Evolutionary conservation across 2,329 filamentous ascomycete species (phyloP), one percentile per base, ranked within the genome.

Genomic region (Paraconiothyrium sp.): DNA sequence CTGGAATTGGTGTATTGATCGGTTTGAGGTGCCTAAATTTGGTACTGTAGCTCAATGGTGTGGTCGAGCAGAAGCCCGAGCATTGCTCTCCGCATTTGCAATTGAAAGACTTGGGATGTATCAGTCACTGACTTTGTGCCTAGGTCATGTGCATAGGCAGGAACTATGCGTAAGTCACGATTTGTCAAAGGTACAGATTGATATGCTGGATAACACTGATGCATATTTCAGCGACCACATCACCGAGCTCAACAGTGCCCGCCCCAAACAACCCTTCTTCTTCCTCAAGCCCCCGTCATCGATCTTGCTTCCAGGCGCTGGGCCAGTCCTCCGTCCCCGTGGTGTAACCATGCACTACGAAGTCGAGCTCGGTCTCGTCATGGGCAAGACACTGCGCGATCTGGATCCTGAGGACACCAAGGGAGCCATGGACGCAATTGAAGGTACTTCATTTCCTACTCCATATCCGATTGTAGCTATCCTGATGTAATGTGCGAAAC

Each of bases 221-320:
- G 22, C 9, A 35, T 16, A 30, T 34, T 9, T 13, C 73, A 95
- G 92, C 73, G 95, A 97, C 80, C 95, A 99, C 82, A 91, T 98
- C 76, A 88, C 90, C 66, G 95, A 99, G 84, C 87, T 99, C 70
- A 93, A 93, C 80, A 97, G 90, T 80, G 85, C 86, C 63, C 89
- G 89, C 67, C 95, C 95, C 54, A 96, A 95, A 79, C 93, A 97
- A 81, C 95, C 95, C 30, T 98, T 99, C 83, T 99, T 97, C 89
- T 99, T 99, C 86, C 88, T 98, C 71, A 99, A 99, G 85, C 95
- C 95, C 1, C 83, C 94, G 0, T 92, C 91, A 44, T 92, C 93
- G 3, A 92, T 99, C 70, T 86, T 98, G 4, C 85, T 91, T 24
- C 93, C 93, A 0, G 87, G 88, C 32, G 86, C 89, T 59, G 94